phyloP scores from a whole-genome alignment of 1,284 basidiomycete species.

The Tranzscheliella williamsii region DNA sequence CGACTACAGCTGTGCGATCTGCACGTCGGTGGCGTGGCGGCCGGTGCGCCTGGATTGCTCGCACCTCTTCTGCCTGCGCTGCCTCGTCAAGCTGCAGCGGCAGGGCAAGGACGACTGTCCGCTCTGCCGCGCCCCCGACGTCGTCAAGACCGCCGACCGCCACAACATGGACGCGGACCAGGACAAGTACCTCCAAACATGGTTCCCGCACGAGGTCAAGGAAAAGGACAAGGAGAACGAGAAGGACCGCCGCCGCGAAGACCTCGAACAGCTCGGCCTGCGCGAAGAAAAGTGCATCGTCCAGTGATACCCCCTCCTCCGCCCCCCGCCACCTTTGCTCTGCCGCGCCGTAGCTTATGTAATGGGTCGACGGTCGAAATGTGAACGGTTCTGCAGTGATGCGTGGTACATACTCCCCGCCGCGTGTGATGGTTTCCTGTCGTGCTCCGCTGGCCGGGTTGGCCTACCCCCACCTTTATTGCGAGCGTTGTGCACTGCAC shows the following conservation, averaged over 20 bases:
- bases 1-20: conserved; percentile 66
- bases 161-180: conserved; percentile 75
- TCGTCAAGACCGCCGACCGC: conserved; percentile 51
- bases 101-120: conserved; percentile 79
- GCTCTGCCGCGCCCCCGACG: conserved; percentile 67
- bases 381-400: no score
- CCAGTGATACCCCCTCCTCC: no score
- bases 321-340: no score
- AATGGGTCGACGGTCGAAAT: no score
- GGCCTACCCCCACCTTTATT: no score
- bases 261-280: conserved; percentile 70
- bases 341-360: no score
- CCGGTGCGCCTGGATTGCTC: conserved; percentile 76
- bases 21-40: conserved; percentile 62
- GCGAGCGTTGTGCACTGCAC: no score
- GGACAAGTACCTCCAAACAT: conserved; percentile 83
- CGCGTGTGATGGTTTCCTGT: no score
- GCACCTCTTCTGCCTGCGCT: conserved; percentile 88
- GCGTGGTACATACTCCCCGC: no score
- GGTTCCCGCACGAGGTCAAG: conserved; percentile 85
- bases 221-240: conserved; percentile 79
- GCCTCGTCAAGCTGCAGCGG: conserved; percentile 92
- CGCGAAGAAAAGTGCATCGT: conserved; percentile 52
- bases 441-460: no score
- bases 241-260: conserved; percentile 74